Evolutionary conservation across 2,329 filamentous ascomycete genomes (phyloP).

Genomic region (Massarina eburnea): DNA sequence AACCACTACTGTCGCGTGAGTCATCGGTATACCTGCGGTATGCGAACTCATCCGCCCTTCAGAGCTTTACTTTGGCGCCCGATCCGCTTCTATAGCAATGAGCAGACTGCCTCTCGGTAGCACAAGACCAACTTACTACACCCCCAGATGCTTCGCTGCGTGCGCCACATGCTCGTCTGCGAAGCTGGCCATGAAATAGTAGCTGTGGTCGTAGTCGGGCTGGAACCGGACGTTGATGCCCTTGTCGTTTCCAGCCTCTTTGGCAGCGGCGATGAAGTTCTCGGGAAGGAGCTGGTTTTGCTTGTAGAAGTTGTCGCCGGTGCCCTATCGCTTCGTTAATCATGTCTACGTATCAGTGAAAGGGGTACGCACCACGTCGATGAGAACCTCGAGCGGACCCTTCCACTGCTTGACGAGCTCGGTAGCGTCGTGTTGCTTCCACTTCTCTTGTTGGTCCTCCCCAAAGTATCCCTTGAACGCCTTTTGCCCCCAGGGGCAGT

Average conservation of each 20-base stretch:
- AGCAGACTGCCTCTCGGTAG: slow-evolving; percentile 11
- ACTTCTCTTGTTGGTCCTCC: slow-evolving; percentile 68
- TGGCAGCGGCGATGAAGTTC: slow-evolving; percentile 81
- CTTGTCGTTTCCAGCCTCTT: slow-evolving; percentile 69
- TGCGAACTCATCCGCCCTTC: slow-evolving; percentile 2
- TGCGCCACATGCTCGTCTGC: slow-evolving; percentile 87
- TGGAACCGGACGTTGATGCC: slow-evolving; percentile 82
- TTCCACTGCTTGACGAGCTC: slow-evolving; percentile 81
- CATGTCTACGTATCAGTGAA: background rate
- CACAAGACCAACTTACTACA: slow-evolving; percentile 46
- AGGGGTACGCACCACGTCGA: slow-evolving; percentile 74
- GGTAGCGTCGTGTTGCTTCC: slow-evolving; percentile 89
- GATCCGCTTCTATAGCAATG: slow-evolving; percentile 38
- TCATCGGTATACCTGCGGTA: background rate
- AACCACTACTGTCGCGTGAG: background rate
- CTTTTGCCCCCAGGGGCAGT: slow-evolving; percentile 93
- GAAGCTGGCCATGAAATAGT: slow-evolving; percentile 94
- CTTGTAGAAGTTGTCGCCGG: slow-evolving; percentile 95
- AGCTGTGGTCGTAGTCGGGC: slow-evolving; percentile 92
- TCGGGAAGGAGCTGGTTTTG: slow-evolving; percentile 89
- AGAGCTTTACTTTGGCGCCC: slow-evolving; percentile 28
- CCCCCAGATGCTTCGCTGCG: slow-evolving; percentile 79
- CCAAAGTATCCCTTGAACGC: slow-evolving; percentile 92
- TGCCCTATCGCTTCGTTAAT: slow-evolving; percentile 61
- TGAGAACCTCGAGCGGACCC: slow-evolving; percentile 71